phyloP scores from a whole-genome alignment of 1,284 basidiomycete species.

The Afroboletus lepidellus region DNA sequence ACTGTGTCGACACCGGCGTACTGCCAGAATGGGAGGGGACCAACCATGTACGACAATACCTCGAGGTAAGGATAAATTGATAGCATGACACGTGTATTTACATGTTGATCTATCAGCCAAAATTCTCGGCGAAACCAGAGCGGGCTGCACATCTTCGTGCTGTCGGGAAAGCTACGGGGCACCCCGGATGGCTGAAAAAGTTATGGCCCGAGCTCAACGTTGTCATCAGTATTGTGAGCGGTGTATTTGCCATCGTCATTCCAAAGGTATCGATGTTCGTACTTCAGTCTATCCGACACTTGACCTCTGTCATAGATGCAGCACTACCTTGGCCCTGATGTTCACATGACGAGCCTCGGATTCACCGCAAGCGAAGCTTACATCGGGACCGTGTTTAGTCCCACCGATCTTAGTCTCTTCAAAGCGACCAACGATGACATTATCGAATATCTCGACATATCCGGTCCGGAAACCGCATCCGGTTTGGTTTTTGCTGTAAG shows the following conservation, averaged over 20 bases:
- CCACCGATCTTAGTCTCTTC: conserved; percentile 12
- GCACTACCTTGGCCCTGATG: conserved; percentile 19
- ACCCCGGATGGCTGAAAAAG: conserved; percentile 18
- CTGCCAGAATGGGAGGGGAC: conserved; percentile 21
- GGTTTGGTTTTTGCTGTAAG: too few relatives aligned
- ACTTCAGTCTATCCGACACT: background rate
- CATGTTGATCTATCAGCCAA: conserved; percentile 4
- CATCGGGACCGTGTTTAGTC: conserved; percentile 17
- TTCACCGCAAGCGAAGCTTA: conserved; percentile 24
- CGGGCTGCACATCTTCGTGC: conserved; percentile 16
- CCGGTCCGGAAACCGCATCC: conserved; percentile 6
- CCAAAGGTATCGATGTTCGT: conserved; percentile 14
- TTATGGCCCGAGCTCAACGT: conserved; percentile 19
- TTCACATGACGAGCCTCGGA: conserved; percentile 17
- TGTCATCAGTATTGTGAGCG: conserved; percentile 23
- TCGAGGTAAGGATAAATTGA: conserved; percentile 14
- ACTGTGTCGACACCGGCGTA: conserved; percentile 17
- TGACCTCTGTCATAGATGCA: conserved; percentile 11
- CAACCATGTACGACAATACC: conserved; percentile 13
- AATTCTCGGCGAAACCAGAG: conserved; percentile 11
- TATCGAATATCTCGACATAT: conserved; percentile 20
- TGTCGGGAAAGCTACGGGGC: conserved; percentile 11
- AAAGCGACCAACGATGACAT: conserved; percentile 20
- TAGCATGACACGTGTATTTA: background rate
- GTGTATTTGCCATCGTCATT: conserved; percentile 16